These are phyloP conservation scores for Gracilaria caudata DNA, from an alignment of 23 red algal species.

Conservation along the genomic window DNA sequence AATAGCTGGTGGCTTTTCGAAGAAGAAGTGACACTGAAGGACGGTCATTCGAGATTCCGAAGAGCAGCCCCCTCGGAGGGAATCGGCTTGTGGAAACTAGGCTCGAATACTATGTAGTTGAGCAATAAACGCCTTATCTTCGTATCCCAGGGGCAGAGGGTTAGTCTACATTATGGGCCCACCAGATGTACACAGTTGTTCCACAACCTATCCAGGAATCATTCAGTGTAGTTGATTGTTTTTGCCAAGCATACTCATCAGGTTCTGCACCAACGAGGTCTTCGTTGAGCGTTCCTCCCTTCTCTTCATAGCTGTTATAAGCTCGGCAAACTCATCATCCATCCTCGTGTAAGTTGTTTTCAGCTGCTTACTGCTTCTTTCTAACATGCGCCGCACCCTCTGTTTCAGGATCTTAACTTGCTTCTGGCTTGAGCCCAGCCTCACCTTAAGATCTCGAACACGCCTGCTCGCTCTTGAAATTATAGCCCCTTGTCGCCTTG, in stretches of 20 bases:
- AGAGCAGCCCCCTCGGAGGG: neutral
- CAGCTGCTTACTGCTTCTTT: neutral
- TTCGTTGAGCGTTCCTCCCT: neutral
- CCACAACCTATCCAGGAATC: neutral
- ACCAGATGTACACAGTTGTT: no score
- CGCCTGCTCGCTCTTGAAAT: neutral
- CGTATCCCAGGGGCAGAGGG: no score
- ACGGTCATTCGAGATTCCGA: neutral
- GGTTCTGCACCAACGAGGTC: slow-evolving; percentile 12
- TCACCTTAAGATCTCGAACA: slow-evolving; percentile 8
- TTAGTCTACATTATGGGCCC: no score
- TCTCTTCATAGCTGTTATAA: neutral
- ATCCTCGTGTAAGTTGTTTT: neutral
- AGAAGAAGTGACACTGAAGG: neutral
- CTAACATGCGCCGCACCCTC: neutral
- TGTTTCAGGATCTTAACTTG: neutral
- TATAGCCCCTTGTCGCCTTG: neutral
- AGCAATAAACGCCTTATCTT: no score
- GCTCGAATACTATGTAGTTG: no score
- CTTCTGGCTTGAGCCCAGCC: neutral
- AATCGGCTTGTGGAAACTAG: neutral
- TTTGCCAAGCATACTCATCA: slow-evolving; percentile 14
- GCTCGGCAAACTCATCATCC: neutral
- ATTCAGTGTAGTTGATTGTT: neutral
- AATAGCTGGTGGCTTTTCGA: neutral